Conservation (phyloP, 2,329 filamentous ascomycete species). For the Trichoderma sp. region DNA sequence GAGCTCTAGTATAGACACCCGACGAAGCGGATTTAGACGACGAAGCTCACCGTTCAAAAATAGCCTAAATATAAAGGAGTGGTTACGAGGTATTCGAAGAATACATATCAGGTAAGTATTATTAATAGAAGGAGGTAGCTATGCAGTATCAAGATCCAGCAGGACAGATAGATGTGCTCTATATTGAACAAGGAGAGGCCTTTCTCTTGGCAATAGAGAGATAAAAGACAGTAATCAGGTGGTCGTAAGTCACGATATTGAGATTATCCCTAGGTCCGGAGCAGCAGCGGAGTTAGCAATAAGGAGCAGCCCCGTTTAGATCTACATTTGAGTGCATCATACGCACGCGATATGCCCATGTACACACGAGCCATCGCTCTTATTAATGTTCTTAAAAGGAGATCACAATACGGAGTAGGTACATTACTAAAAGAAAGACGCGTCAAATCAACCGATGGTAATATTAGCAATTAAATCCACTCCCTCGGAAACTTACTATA, state of each 20-base stretch:
- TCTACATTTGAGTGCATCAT: not conserved
- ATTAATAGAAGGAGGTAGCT: not conserved
- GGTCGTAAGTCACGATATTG: not conserved
- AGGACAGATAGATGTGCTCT: not conserved
- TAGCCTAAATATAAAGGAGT: not conserved
- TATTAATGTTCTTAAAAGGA: not conserved
- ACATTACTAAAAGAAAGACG: not conserved
- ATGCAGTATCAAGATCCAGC: not conserved
- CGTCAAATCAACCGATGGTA: not conserved
- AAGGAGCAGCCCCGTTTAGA: not conserved
- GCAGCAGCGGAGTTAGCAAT: not conserved
- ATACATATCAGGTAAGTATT: not conserved
- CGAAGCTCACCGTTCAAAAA: not conserved
- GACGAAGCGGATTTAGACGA: not conserved
- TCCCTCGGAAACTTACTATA: not conserved
- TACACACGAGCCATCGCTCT: not conserved
- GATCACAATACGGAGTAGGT: no score
- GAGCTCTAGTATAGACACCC: not conserved
- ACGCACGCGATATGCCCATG: not conserved
- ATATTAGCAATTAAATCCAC: not conserved
- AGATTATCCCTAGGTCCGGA: not conserved
- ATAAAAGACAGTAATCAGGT: not conserved
- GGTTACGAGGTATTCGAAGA: not conserved
- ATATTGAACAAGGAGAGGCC: not conserved
- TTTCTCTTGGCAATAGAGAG: not conserved